These are phyloP conservation scores for Dovyalis caffra DNA, from an alignment of 345 rosid species.

Conservation along the genomic window DNA sequence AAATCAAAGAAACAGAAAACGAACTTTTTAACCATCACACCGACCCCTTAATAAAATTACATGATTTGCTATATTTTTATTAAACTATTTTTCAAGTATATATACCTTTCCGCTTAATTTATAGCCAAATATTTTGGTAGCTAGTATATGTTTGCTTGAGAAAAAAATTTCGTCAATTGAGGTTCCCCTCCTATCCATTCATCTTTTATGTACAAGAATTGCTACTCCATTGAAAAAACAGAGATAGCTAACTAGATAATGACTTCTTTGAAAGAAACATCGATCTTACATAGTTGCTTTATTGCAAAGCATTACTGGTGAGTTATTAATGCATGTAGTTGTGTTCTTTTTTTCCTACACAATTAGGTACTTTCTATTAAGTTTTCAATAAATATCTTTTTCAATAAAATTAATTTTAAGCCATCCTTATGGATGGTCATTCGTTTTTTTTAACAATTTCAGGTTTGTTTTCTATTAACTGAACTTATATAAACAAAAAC, in stretches of 20 bases:
- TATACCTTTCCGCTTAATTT: too few relatives aligned
- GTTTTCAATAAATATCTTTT: neutral
- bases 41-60: rapidly evolving
- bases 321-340: neutral
- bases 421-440: too few relatives aligned
- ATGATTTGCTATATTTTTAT: neutral
- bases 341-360: neutral
- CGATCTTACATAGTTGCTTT: conserved; percentile 9
- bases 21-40: neutral
- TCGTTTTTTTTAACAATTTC: too few relatives aligned
- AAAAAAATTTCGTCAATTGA: conserved; percentile 28
- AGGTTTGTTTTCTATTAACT: too few relatives aligned
- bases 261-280: conserved; percentile 30
- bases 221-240: conserved; percentile 1
- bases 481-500: too few relatives aligned
- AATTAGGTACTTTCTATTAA: neutral
- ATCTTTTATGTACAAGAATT: neutral
- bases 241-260: conserved; percentile 34
- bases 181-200: conserved; percentile 26
- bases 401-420: too few relatives aligned
- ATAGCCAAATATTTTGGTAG: neutral
- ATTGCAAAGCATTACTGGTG: neutral
- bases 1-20: too few relatives aligned
- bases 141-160: conserved; percentile 36
- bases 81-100: neutral